Percentiles rank a stretch among this genome's conserved stretches.
These are phyloP conservation scores for Aspergillus flavus DNA, from an alignment of 2,329 filamentous ascomycete species.

Conservation along the genomic window DNA sequence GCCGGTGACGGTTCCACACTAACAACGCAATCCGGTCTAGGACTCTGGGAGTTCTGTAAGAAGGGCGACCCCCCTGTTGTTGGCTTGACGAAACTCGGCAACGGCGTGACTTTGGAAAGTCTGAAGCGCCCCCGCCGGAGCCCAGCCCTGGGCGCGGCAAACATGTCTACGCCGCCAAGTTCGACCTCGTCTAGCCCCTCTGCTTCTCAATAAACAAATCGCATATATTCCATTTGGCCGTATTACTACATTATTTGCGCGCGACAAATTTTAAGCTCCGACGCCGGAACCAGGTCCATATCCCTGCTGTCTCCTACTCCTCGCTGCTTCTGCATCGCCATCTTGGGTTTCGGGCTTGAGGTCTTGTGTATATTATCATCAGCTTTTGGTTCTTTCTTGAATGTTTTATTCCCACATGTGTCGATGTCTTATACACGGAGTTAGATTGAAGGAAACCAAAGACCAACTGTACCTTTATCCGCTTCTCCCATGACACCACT, in stretches of 20 bases:
- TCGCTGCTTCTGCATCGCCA: slow-evolving; percentile 41
- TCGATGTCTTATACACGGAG: slow-evolving; percentile 30
- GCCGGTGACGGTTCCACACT: slow-evolving; percentile 16
- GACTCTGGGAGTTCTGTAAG: slow-evolving; percentile 84
- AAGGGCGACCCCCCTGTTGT: slow-evolving; percentile 89
- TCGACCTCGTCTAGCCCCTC: slow-evolving; percentile 39
- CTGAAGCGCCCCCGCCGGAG: slow-evolving; percentile 78
- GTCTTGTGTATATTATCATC: slow-evolving; percentile 47
- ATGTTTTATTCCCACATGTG: slow-evolving; percentile 17
- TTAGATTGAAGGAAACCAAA: slow-evolving; percentile 29
- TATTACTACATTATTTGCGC: slow-evolving; percentile 14
- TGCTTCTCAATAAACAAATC: slow-evolving; percentile 36
- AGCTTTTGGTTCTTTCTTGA: slow-evolving; percentile 30
- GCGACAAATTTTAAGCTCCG: slow-evolving; percentile 48
- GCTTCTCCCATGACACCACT: slow-evolving; percentile 40
- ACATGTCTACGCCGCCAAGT: slow-evolving; percentile 32
- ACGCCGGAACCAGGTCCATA: slow-evolving; percentile 59
- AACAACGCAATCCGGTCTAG: slow-evolving; percentile 29
- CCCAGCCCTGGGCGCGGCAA: slow-evolving; percentile 50
- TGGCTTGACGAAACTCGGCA: slow-evolving; percentile 83
- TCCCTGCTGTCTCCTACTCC: slow-evolving; percentile 54
- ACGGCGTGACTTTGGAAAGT: slow-evolving; percentile 79
- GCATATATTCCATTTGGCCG: slow-evolving; percentile 7
- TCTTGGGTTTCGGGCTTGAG: slow-evolving; percentile 35
- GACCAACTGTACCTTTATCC: slow-evolving; percentile 41